A percentile compares a stretch with the other conserved stretches of the same genome.
Evolutionary conservation across 2,329 filamentous ascomycete species (phyloP).

Genomic region (Trematosphaeria pertusa): DNA sequence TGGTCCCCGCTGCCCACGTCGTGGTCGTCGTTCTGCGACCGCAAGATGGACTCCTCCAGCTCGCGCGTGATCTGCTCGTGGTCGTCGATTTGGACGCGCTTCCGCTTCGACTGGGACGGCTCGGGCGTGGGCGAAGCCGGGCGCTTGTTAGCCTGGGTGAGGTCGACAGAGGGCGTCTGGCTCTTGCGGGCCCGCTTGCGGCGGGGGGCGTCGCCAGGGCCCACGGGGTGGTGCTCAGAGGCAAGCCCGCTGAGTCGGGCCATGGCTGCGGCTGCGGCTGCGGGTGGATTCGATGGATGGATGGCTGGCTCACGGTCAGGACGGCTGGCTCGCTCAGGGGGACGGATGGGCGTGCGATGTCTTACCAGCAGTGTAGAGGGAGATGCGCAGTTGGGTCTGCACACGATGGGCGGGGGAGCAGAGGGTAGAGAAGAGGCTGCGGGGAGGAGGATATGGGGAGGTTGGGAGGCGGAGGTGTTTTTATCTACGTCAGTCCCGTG

Average conservation of each 20-base stretch:
- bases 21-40: constrained; percentile 22
- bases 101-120: constrained; percentile 40
- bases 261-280: constrained; percentile 28
- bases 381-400: too few species aligned
- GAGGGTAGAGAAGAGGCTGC: not conserved
- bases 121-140: constrained; percentile 36
- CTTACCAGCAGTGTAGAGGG: too few species aligned
- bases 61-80: constrained; percentile 44
- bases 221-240: constrained; percentile 45
- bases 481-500: constrained; percentile 27
- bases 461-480: constrained; percentile 13
- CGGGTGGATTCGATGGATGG: constrained; percentile 5
- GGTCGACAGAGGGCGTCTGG: constrained; percentile 28
- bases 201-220: constrained; percentile 42
- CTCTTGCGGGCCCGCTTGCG: constrained; percentile 42
- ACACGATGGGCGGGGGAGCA: not conserved
- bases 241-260: constrained; percentile 43
- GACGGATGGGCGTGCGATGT: constrained; percentile 3
- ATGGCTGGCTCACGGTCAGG: constrained; percentile 17
- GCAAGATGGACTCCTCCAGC: constrained; percentile 37
- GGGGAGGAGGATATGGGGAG: constrained; percentile 5
- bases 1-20: constrained; percentile 19
- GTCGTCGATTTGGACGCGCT: constrained; percentile 38
- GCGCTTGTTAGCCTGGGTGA: constrained; percentile 32
- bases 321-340: constrained; percentile 12